Evolutionary conservation across 2,329 filamentous ascomycete genomes (phyloP), one percentile per base, ranked within the genome.

Genomic region (Trichoderma citrinoviride): DNA sequence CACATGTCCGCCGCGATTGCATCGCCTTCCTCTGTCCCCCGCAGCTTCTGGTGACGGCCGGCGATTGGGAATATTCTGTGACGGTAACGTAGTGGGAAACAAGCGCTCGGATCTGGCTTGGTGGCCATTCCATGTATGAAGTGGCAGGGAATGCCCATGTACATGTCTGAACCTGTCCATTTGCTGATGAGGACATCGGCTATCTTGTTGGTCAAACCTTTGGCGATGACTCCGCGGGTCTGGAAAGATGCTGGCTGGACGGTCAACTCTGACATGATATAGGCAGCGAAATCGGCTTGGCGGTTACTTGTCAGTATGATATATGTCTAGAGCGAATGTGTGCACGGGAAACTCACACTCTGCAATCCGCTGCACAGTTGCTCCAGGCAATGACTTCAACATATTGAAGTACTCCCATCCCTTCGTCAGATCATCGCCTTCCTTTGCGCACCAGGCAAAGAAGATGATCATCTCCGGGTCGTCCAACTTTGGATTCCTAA

Each of bases 361-460:
- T 43, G 23, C 29, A 53, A 61, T 52, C 5, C 29, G 44, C 10
- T 29, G 33, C 1, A 52, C 44, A 7, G 15, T 7, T 15, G 52
- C 52, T 1, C 27, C 41, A 14, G 29, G 27, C 0, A 55, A 23
- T 12, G 21, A 49, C 15, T 56, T 55, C 2, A 56, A 29, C 52
- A 40, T 56, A 0, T 64, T 43, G 2, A 64, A 44, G 41, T 47
- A 40, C 1, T 33, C 25, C 27, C 52, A 55, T 2, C 61, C 61
- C 8, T 33, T 50, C 7, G 41, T 10, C 7, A 64, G 12, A n/a
- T 64, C 61, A 1, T 56, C 49, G 5, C 49, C 52, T 43, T 64
- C 25, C 10, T 56, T 50, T 27, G 52, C 41, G 17, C 33, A 56
- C 61, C 61, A 64, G 12, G 52, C 46, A 17, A 64, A 64, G 21